A percentile compares a stretch with the other conserved stretches of the same genome.
Evolutionary conservation across 2,329 filamentous ascomycete species (phyloP).

Genomic region (Passalora sequoiae): DNA sequence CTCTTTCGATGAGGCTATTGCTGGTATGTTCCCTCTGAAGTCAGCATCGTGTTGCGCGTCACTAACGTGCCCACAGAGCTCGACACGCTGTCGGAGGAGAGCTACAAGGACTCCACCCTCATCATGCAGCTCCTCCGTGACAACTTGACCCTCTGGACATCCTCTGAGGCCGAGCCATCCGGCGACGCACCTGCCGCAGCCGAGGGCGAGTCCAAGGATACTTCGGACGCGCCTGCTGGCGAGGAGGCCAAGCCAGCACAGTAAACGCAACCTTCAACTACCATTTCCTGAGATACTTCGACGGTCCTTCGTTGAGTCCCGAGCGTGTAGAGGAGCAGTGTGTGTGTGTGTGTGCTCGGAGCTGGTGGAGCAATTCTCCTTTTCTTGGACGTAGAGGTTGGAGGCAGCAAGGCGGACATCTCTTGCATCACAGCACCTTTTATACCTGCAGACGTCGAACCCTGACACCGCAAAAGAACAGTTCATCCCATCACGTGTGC

Average conservation of each 20-base stretch:
- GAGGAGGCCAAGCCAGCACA: constrained; percentile 45
- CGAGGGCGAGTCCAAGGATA: constrained; percentile 49
- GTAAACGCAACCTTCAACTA: constrained; percentile 24
- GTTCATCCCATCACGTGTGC: constrained; percentile 5
- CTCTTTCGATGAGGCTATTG: constrained; percentile 94
- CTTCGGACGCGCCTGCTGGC: constrained; percentile 54
- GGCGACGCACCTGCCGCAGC: constrained; percentile 42
- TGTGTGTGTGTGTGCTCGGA: constrained; percentile 19
- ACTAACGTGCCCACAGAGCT: constrained; percentile 58
- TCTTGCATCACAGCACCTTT: constrained; percentile 22
- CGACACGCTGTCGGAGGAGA: constrained; percentile 94
- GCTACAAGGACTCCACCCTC: constrained; percentile 97
- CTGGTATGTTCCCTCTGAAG: constrained; percentile 49
- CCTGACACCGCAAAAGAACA: constrained; percentile 19
- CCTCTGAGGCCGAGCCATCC: constrained; percentile 87
- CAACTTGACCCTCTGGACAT: constrained; percentile 98
- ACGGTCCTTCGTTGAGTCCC: constrained; percentile 20
- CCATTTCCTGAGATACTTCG: constrained; percentile 19
- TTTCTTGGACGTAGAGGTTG: constrained; percentile 26
- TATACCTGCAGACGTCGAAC: constrained; percentile 22
- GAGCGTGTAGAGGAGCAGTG: constrained; percentile 19
- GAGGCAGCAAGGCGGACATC: constrained; percentile 19
- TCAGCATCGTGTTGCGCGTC: not conserved
- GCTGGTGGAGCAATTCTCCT: constrained; percentile 22
- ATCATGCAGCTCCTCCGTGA: constrained; percentile 98